Evolutionary conservation across 2,329 filamentous ascomycete genomes (phyloP), one percentile per base, ranked within the genome.

Genomic region (Clonostachys rosea): DNA sequence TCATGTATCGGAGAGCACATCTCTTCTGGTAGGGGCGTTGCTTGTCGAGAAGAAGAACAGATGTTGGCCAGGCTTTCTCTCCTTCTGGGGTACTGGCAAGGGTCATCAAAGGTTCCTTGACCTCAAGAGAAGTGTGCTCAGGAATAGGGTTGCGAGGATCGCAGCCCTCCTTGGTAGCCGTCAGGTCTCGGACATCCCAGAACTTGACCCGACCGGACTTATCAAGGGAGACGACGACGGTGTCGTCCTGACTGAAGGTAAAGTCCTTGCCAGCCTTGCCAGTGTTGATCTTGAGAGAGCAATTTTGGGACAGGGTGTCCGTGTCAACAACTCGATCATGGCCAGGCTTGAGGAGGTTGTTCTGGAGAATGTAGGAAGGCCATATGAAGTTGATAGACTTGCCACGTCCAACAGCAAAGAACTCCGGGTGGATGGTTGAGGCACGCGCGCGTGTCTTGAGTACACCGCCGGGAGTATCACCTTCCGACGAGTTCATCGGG

Each of bases 261-360:
- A 99, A 99, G 65, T 99, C 94, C 68, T 99, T 99, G 53, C 91
- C 94, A 54, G 94, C 92, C 74, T 99, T 99, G 56, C 92, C 94
- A 52, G 91, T 97, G 56, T 92, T 90, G 67, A 99, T 96, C 69
- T 91, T 95, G 54, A 97, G 74, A 43, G 88, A 88, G 60, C 89
- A 91, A 62, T 96, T 87, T 61, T 86, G 85, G 54, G 94, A 81
- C 53, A 95, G 90, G 60, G 84, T 87, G 63, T 96, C 91, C 0
- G 89, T 94, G 62, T 96, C 88, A 51, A 96, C 90, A 46, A 84
- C 73, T 40, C 81, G 81, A 56, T 84, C 81, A 54, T 82, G 78
- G 30, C 78, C 80, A 44, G 78, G 69, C 65, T 83, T 84, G 67
- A 86, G 79, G 37, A 83, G 70, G 43, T 79, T 77, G 60, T 84